phyloP scores from a whole-genome alignment of 2,329 filamentous ascomycete genomes.

The Tolypocladium inflatum region DNA sequence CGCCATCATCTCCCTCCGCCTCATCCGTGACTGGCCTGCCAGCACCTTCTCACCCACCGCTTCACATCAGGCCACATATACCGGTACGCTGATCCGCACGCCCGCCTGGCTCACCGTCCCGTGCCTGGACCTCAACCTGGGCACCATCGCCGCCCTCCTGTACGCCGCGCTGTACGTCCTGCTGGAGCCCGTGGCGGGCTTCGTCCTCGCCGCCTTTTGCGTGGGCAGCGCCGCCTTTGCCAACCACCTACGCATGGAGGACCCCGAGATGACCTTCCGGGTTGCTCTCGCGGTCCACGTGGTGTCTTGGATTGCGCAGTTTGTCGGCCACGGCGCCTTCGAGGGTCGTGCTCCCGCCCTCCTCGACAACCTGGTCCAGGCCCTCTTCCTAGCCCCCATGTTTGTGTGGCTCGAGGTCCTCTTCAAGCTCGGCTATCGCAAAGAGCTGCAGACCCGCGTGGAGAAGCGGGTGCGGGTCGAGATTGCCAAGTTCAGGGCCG shows the following conservation, averaged over 20 bases:
- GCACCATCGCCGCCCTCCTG: constrained; percentile 52
- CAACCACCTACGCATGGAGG: constrained; percentile 61
- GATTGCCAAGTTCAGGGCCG: constrained; percentile 61
- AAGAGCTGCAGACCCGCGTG: constrained; percentile 73
- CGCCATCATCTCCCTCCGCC: constrained; percentile 16
- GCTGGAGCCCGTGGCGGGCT: constrained; percentile 87
- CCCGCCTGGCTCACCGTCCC: constrained; percentile 60
- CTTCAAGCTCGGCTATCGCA: constrained; percentile 83
- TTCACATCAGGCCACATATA: constrained; percentile 46
- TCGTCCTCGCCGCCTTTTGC: constrained; percentile 64
- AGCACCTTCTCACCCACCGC: neutral
- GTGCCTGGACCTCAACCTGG: constrained; percentile 56
- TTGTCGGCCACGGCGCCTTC: constrained; percentile 82
- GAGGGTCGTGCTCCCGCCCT: constrained; percentile 83
- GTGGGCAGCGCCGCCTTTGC: constrained; percentile 63
- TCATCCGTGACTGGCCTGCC: neutral
- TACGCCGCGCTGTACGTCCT: constrained; percentile 81
- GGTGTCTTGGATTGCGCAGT: constrained; percentile 78
- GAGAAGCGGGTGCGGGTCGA: constrained; percentile 67
- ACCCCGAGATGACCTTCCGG: constrained; percentile 39
- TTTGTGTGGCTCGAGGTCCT: constrained; percentile 96
- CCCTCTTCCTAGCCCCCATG: constrained; percentile 84
- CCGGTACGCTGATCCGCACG: constrained; percentile 51
- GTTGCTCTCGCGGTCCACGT: constrained; percentile 59
- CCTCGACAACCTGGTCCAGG: constrained; percentile 85